Evolutionary conservation across 2,329 filamentous ascomycete genomes (phyloP).

Genomic region (Clonostachys rhizophaga): DNA sequence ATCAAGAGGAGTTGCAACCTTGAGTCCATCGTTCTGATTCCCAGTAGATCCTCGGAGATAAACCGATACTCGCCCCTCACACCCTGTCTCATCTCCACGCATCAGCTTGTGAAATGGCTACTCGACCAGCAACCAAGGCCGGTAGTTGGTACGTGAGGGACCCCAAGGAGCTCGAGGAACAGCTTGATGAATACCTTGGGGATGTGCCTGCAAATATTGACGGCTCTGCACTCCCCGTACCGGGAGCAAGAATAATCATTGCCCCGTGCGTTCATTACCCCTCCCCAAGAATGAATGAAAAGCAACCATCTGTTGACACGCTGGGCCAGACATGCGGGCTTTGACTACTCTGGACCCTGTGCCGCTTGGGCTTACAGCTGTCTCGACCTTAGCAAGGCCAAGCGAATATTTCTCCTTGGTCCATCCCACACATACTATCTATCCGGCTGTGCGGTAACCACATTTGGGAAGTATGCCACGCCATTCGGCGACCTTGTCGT

Average conservation of each 20-base stretch:
- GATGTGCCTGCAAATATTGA: conserved; percentile 64
- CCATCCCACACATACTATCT: conserved; percentile 89
- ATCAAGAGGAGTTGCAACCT: too few species aligned
- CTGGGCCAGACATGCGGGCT: conserved; percentile 76
- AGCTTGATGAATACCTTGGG: conserved; percentile 73
- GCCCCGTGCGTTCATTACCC: conserved; percentile 67
- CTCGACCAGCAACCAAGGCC: conserved; percentile 65
- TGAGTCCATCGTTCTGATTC: too few species aligned
- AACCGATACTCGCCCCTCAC: too few species aligned
- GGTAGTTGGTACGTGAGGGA: conserved; percentile 80
- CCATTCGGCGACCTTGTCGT: conserved; percentile 68
- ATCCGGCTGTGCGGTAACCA: conserved; percentile 69
- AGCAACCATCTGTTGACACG: not conserved
- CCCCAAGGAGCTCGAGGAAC: conserved; percentile 49
- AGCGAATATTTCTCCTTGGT: conserved; percentile 86
- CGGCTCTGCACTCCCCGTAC: conserved; percentile 56
- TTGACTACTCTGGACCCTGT: conserved; percentile 83
- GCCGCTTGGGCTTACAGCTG: conserved; percentile 94
- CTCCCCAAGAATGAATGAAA: not conserved
- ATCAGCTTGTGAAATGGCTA: conserved; percentile 8
- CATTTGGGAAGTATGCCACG: conserved; percentile 66
- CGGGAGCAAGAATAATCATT: conserved; percentile 79
- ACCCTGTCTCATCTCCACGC: not conserved
- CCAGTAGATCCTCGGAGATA: too few species aligned
- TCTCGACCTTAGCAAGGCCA: conserved; percentile 75